Evolutionary conservation across 768 basidiomycete genomes (phyloP).

Genomic region (Pisolithus tinctorius): DNA sequence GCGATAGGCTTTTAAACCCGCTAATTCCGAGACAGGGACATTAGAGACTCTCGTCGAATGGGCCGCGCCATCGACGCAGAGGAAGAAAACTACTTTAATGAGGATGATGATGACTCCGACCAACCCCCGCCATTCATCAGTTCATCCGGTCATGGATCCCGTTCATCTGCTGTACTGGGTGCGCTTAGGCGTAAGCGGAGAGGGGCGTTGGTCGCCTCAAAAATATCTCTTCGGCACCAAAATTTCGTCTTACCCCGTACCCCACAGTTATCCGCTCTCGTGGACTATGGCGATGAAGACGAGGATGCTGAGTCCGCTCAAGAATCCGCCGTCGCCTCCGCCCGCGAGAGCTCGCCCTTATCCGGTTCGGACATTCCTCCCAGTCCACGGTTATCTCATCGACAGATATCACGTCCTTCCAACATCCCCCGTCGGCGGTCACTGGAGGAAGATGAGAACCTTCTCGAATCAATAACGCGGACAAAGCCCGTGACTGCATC

Average conservation of each 20-base stretch:
- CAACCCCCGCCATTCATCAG: conserved; percentile 29
- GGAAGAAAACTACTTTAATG: conserved; percentile 94
- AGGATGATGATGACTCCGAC: conserved; percentile 71
- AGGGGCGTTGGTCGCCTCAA: conserved; percentile 36
- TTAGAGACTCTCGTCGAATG: conserved; percentile 32
- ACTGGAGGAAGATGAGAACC: conserved; percentile 46
- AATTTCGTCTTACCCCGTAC: conserved; percentile 35
- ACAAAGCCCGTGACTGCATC: conserved; percentile 34
- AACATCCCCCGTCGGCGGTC: conserved; percentile 41
- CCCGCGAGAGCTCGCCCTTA: conserved; percentile 19
- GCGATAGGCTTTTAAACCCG: conserved; percentile 1
- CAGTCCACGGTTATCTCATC: conserved; percentile 33
- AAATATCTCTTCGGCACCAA: conserved; percentile 39
- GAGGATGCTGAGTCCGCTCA: conserved; percentile 28
- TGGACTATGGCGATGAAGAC: conserved; percentile 77
- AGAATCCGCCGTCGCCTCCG: conserved; percentile 10
- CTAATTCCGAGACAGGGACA: conserved; percentile 27
- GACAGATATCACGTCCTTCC: conserved; percentile 30
- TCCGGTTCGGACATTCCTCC: conserved; percentile 30
- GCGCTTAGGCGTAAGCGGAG: conserved; percentile 57
- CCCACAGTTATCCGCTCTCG: conserved; percentile 52
- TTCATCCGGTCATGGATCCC: conserved; percentile 19
- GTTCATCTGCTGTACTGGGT: conserved; percentile 26
- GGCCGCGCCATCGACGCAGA: conserved; percentile 58
- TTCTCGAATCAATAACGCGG: conserved; percentile 49